phyloP scores from a whole-genome alignment of 2,329 filamentous ascomycete species.

The Arthrobotrys iridis region DNA sequence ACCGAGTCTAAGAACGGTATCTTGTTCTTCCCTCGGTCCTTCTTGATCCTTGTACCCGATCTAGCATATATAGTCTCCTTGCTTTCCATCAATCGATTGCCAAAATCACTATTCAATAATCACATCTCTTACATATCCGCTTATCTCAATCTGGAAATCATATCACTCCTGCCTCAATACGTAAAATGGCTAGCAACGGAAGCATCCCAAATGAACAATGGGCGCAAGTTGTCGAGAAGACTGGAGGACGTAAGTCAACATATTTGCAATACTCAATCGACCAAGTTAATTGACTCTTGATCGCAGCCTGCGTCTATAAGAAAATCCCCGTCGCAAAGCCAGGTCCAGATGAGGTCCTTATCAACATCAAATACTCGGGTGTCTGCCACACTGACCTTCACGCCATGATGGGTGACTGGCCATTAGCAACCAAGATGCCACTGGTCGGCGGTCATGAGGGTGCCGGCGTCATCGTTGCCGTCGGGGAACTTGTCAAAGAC shows the following conservation, averaged over 20 bases:
- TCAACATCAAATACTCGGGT: slow-evolving; percentile 65
- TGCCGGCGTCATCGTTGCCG: slow-evolving; percentile 77
- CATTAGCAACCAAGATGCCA: slow-evolving; percentile 80
- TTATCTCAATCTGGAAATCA: slow-evolving; percentile 21
- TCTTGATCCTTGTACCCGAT: slow-evolving; percentile 35
- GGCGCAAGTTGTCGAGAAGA: slow-evolving; percentile 89
- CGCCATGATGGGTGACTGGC: slow-evolving; percentile 90
- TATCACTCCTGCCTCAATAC: slow-evolving; percentile 46
- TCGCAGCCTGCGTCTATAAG: slow-evolving; percentile 69
- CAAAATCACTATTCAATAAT: not conserved
- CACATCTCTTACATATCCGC: not conserved
- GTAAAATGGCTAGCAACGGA: slow-evolving; percentile 59
- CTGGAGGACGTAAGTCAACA: slow-evolving; percentile 71
- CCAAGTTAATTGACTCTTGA: slow-evolving; percentile 59
- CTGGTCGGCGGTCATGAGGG: slow-evolving; percentile 84
- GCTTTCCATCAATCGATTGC: not conserved
- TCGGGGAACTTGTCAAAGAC: slow-evolving; percentile 76
- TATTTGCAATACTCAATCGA: slow-evolving; percentile 59
- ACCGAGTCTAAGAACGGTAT: not conserved
- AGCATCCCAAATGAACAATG: slow-evolving; percentile 82
- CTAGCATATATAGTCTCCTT: slow-evolving; percentile 26
- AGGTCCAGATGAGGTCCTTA: slow-evolving; percentile 86
- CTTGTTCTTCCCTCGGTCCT: slow-evolving; percentile 39
- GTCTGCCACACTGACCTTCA: slow-evolving; percentile 59
- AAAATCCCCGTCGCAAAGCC: slow-evolving; percentile 83